Base-by-base conservation (phyloP, 2,329 filamentous ascomycete genomes). In the Chaetomium globosum region DNA sequence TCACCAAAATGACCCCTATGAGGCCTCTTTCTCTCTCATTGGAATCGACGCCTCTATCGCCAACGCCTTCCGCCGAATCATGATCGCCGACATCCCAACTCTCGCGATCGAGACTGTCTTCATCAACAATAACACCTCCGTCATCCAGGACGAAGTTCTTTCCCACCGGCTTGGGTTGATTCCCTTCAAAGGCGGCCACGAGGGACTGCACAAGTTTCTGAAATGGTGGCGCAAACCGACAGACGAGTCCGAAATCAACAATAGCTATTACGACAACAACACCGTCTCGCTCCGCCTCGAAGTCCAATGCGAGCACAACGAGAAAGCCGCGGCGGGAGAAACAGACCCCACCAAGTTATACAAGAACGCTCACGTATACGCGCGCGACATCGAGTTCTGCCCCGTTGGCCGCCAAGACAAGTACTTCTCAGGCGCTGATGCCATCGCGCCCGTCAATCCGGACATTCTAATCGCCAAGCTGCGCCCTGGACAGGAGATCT, bases 101-200 rank as follows among this genome's bases (percentile, higher is more conserved):
- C 85, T 99, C 54, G 95, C 96, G 71, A 93, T 99, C 74, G 95
- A 99, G 82, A 89, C 88, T 68, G 92, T 96, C 75, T 99, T 90
- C 80, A 88, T 98, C 69, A 86, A 92, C 76, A 96, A 97, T 82
- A 99, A 99, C 82, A 98, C 94, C 59, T 97, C 92, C 5, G 93
- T 99, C 43, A 95, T 99, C 74, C 94, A 98, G 77, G 95, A 99
- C 76, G 95, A 99, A 81, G 94, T 99, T 4, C 88, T 99, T 59
- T 89, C 93, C 19, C 91, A 95, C 77, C 86, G 95, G 53, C 83
- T 99, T 36, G 95, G 95, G 65, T 86, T 99, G 54, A 90, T 99
- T 62, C 95, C 96, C 21, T 89, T 99, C 71, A 90, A 89, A 70
- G 95, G 92, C 70, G 86, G 87, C 67, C 86, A 88, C 69, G 84